phyloP scores from a whole-genome alignment of 306 rosid genomes.

The Sesbania bispinosa region DNA sequence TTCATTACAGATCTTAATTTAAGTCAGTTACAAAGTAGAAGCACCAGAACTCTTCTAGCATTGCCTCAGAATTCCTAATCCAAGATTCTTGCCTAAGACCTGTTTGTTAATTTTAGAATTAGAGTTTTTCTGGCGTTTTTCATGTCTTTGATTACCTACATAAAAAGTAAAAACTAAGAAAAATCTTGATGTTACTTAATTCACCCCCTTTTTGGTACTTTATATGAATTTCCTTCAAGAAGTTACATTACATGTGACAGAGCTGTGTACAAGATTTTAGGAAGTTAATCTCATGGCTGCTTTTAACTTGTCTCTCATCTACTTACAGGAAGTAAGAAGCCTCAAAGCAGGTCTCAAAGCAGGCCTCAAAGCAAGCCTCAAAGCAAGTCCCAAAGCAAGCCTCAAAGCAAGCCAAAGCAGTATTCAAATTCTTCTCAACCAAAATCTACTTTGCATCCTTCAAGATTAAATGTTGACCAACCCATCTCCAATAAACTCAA shows the following conservation, averaged over 20 bases:
- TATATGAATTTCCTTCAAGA: neutral
- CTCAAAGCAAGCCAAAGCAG: slow-evolving; percentile 31
- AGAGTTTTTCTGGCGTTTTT: neutral
- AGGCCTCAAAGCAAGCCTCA: no score
- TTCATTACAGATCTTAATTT: neutral
- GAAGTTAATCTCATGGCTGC: slow-evolving; percentile 13
- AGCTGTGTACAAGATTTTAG: neutral
- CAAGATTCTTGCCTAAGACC: neutral
- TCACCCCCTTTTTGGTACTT: neutral
- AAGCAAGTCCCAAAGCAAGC: no score
- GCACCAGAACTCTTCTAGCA: neutral
- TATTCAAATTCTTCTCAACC: slow-evolving; percentile 23
- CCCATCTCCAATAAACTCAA: slow-evolving; percentile 43
- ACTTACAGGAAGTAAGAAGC: slow-evolving; percentile 40
- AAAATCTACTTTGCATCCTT: neutral
- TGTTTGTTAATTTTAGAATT: neutral
- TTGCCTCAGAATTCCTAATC: neutral
- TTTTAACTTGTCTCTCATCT: neutral
- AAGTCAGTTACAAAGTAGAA: neutral
- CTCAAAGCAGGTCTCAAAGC: no score
- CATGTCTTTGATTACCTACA: neutral
- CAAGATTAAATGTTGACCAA: slow-evolving; percentile 26
- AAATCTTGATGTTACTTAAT: neutral
- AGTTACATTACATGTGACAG: neutral
- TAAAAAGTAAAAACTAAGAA: neutral